Conservation (phyloP, 2,329 filamentous ascomycete genomes). For the Colletotrichum acutatum region DNA sequence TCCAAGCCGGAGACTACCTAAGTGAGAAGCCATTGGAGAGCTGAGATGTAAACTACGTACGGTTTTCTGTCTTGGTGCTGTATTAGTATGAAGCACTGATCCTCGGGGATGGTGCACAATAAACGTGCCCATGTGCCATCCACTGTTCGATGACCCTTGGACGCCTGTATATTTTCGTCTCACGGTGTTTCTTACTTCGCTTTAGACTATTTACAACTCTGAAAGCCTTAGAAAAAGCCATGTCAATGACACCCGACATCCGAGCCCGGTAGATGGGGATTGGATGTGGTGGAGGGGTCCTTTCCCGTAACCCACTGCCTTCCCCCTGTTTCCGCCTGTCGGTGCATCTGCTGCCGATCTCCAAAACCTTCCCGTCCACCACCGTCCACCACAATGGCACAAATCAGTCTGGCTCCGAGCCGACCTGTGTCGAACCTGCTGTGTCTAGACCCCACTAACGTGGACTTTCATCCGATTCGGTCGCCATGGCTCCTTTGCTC, state of each 20-base stretch:
- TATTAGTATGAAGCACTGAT: no score
- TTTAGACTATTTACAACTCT: no score
- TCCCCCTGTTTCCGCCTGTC: constrained; percentile 18
- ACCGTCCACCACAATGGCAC: background rate
- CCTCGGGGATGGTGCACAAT: no score
- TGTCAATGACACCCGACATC: background rate
- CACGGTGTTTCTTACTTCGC: background rate
- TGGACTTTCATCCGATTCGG: constrained; percentile 10
- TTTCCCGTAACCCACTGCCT: background rate
- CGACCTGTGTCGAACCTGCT: background rate
- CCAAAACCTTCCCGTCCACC: constrained; percentile 16
- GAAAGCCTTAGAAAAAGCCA: background rate
- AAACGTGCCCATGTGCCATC: no score
- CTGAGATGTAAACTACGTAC: no score
- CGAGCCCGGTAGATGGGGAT: background rate
- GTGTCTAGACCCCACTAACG: constrained; percentile 12
- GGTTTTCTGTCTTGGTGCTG: no score
- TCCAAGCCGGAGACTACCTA: background rate
- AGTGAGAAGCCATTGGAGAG: background rate
- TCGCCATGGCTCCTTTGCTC: background rate
- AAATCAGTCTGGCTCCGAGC: constrained; percentile 3
- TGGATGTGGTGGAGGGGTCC: background rate
- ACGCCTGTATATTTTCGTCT: no score
- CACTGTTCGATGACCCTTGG: no score
- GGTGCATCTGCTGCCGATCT: constrained; percentile 33